Conservation (phyloP, 495 filamentous ascomycete genomes). For the Barbatosphaeria neglecta region DNA sequence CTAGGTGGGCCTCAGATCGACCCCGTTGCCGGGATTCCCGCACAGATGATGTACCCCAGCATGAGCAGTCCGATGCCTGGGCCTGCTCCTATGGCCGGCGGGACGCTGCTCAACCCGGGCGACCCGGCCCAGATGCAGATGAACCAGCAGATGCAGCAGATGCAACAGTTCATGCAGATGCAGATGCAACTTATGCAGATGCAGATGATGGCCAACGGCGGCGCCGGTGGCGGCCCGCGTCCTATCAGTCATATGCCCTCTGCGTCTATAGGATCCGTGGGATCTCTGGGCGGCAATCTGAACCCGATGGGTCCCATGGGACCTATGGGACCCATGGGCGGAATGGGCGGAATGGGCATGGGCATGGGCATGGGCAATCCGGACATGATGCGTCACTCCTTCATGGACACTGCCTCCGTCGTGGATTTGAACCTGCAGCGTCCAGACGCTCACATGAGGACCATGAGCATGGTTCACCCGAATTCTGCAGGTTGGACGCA, state of each 20-base stretch:
- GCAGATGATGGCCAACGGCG: slow-evolving; percentile 41
- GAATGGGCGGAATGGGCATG: slow-evolving; percentile 11
- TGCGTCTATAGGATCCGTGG: slow-evolving; percentile 20
- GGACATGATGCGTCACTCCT: slow-evolving; percentile 32
- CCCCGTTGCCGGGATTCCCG: slow-evolving; percentile 31
- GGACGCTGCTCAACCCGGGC: slow-evolving; percentile 41
- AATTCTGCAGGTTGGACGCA: slow-evolving; percentile 43
- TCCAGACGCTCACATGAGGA: slow-evolving; percentile 34
- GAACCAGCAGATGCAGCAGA: slow-evolving; percentile 75
- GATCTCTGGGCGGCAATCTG: slow-evolving; percentile 12
- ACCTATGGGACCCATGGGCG: slow-evolving; percentile 7
- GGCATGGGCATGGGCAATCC: slow-evolving; percentile 7
- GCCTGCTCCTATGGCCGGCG: slow-evolving; percentile 15
- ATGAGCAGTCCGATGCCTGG: too few species aligned
- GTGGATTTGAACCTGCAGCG: slow-evolving; percentile 24
- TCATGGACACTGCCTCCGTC: slow-evolving; percentile 25
- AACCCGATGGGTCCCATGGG: slow-evolving; percentile 5
- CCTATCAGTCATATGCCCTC: slow-evolving; percentile 23
- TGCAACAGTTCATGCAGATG: slow-evolving; percentile 85
- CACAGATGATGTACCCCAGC: slow-evolving; percentile 36
- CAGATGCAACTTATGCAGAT: slow-evolving; percentile 90
- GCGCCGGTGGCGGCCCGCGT: slow-evolving; percentile 14
- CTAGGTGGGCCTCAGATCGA: slow-evolving; percentile 23
- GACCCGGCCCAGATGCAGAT: slow-evolving; percentile 76
- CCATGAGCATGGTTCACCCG: slow-evolving; percentile 75